A percentile compares a stretch with the other conserved stretches of the same genome.
Conservation (phyloP, 805 yeast species). For the Sugiyamaella floridensis region DNA sequence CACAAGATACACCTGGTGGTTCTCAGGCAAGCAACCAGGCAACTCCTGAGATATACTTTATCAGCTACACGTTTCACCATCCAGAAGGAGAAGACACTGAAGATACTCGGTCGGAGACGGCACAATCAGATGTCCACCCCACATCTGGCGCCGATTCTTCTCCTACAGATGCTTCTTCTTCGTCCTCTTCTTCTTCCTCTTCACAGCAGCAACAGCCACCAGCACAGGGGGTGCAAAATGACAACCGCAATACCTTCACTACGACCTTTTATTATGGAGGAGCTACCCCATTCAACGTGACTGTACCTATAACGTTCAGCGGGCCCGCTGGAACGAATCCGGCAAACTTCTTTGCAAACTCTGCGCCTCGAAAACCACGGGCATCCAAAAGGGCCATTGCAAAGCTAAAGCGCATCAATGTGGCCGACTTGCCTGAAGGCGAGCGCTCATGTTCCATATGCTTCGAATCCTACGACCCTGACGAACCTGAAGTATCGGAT, state of each 20-base stretch:
- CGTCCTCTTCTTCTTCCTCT: no score
- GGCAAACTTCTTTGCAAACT: neutral
- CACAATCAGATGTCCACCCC: no score
- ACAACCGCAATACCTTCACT: neutral
- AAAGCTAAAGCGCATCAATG: constrained; percentile 26
- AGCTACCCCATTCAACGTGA: neutral
- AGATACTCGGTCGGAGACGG: no score
- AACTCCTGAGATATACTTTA: neutral
- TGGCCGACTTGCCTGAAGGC: constrained; percentile 26
- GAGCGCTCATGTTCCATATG: constrained; percentile 39
- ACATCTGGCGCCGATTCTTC: no score
- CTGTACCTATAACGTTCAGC: neutral
- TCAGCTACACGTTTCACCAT: neutral
- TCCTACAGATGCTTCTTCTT: no score
- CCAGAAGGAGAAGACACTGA: no score
- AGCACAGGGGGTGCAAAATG: no score
- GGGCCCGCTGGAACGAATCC: neutral
- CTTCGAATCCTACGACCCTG: constrained; percentile 31
- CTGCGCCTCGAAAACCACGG: constrained; percentile 12
- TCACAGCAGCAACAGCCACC: no score
- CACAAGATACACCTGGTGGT: neutral
- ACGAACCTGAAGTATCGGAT: constrained; percentile 1
- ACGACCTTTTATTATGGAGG: constrained; percentile 1
- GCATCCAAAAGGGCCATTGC: constrained; percentile 28
- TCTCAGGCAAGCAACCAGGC: neutral